A percentile compares a stretch with the other conserved stretches of the same genome.
phyloP scores from a whole-genome alignment of 306 rosid genomes.

The Gillenia trifoliata region DNA sequence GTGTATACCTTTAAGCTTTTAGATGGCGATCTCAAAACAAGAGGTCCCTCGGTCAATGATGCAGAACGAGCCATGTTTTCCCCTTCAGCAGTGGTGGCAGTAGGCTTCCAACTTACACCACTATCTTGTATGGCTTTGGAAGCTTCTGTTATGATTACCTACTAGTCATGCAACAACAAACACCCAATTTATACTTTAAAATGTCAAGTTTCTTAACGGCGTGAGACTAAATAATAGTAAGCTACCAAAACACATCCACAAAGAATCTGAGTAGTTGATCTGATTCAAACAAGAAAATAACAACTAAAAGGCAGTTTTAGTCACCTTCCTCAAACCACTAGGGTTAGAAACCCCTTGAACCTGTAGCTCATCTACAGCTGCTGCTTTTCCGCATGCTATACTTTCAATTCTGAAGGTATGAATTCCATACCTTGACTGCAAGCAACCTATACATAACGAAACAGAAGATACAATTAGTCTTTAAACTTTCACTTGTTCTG shows the following conservation, averaged over 20 bases:
- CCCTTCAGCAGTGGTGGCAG: conserved; percentile 32
- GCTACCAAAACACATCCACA: not conserved
- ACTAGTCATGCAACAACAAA: conserved; percentile 26
- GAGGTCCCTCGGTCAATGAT: conserved; percentile 47
- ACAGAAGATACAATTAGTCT: not conserved
- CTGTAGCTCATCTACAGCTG: conserved; percentile 82
- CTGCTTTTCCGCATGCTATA: conserved; percentile 73
- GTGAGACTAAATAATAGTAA: not conserved
- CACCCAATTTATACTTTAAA: not conserved
- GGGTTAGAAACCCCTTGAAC: conserved; percentile 85
- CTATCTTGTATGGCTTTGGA: conserved; percentile 48
- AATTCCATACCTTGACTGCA: conserved; percentile 75
- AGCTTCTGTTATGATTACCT: conserved; percentile 77
- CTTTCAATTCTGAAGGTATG: conserved; percentile 88
- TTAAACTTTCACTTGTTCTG: not conserved
- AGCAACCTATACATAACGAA: conserved; percentile 56
- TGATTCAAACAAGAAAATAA: not conserved
- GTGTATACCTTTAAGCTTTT: conserved; percentile 58
- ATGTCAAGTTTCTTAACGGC: not conserved
- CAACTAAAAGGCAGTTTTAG: conserved; percentile 4
- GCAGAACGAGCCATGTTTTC: conserved; percentile 33
- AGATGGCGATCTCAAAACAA: conserved; percentile 64
- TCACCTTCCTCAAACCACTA: conserved; percentile 56
- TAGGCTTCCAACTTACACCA: conserved; percentile 43
- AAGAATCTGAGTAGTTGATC: not conserved